Percentiles rank a stretch among this genome's conserved stretches.
Evolutionary conservation across 495 filamentous ascomycete genomes (phyloP).

Genomic region (Penicillium cataractarum): DNA sequence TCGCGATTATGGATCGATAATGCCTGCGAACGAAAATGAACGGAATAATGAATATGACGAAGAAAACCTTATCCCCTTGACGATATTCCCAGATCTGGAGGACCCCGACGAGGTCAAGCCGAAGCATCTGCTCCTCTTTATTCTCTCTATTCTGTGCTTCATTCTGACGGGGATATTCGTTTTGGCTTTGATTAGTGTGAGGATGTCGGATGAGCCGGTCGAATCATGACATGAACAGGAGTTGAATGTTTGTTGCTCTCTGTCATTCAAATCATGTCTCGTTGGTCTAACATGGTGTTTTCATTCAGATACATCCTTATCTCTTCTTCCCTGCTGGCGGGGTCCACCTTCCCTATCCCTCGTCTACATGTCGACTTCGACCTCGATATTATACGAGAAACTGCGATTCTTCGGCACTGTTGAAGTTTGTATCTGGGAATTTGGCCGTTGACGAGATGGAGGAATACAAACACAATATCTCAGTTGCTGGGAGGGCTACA

Average conservation of each 20-base stretch:
- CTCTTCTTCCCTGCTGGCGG: neutral
- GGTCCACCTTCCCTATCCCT: neutral
- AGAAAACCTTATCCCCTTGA: neutral
- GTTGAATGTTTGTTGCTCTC: neutral
- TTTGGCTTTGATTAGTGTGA: neutral
- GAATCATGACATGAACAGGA: neutral
- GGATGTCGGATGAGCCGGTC: neutral
- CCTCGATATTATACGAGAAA: neutral
- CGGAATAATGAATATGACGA: neutral
- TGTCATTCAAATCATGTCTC: neutral
- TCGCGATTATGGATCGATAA: slow-evolving; percentile 12
- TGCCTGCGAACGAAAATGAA: neutral
- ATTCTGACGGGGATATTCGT: slow-evolving; percentile 4
- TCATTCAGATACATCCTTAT: neutral
- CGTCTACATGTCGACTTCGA: no score
- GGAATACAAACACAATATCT: neutral
- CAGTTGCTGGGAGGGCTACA: neutral
- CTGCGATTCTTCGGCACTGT: neutral
- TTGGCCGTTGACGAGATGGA: neutral
- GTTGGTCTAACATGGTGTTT: neutral
- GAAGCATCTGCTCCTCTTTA: neutral
- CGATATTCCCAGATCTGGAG: neutral
- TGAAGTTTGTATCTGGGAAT: neutral
- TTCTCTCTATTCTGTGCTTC: neutral
- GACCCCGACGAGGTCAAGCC: neutral